Conservation (phyloP, 1,284 basidiomycete genomes). For the Pseudozyma sp. region DNA sequence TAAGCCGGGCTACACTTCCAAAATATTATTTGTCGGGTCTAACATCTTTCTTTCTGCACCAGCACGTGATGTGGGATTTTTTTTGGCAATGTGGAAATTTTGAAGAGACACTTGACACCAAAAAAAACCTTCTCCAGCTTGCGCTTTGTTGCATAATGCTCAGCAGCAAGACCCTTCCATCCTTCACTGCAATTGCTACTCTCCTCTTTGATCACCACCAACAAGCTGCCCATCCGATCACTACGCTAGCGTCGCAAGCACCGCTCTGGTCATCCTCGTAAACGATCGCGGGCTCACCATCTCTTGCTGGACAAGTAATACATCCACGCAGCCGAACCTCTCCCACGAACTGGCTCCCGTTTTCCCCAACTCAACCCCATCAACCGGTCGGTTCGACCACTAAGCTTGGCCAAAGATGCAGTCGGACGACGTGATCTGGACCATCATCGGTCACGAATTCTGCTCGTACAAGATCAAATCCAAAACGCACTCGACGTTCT, state of each 20-base stretch:
- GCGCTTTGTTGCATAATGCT: not conserved
- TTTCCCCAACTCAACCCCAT: not conserved
- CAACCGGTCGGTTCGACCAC: not conserved
- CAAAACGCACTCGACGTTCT: slow-evolving; percentile 78
- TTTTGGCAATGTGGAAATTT: slow-evolving; percentile 10
- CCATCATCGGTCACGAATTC: slow-evolving; percentile 65
- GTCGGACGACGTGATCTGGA: slow-evolving; percentile 68
- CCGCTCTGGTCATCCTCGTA: no score
- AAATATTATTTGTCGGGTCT: no score
- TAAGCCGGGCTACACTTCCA: no score
- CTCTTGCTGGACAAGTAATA: no score
- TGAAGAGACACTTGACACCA: not conserved
- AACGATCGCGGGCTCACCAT: no score
- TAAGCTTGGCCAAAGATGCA: slow-evolving; percentile 40
- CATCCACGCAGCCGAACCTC: no score
- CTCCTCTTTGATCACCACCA: not conserved
- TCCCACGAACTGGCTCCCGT: no score
- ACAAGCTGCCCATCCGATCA: no score
- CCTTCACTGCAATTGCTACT: no score
- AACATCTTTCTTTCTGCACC: no score
- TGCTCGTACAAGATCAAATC: slow-evolving; percentile 69
- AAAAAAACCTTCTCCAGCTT: slow-evolving; percentile 6
- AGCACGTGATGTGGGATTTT: slow-evolving; percentile 22
- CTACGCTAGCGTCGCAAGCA: no score
- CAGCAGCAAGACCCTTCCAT: not conserved